These are phyloP conservation scores for Vishniacozyma victoriae DNA, from an alignment of 768 basidiomycete species.

Conservation along the genomic window DNA sequence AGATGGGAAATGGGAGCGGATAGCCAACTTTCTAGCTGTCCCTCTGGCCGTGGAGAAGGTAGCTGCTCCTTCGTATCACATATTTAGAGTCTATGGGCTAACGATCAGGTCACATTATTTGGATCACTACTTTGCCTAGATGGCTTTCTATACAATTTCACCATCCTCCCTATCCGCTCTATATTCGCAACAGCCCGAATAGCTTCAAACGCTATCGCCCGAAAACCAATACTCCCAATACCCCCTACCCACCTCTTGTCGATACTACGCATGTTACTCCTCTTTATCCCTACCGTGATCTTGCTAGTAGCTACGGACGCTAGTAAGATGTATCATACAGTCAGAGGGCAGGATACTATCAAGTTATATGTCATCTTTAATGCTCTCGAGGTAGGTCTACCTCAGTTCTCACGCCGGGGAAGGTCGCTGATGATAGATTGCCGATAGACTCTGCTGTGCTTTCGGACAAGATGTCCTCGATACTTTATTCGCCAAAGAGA, in stretches of 20 bases:
- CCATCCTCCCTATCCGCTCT: constrained; percentile 82
- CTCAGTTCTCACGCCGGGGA: too few species aligned
- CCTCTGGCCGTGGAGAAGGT: constrained; percentile 93
- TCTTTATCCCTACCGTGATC: constrained; percentile 66
- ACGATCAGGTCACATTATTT: constrained; percentile 62
- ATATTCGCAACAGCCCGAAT: constrained; percentile 32
- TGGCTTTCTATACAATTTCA: constrained; percentile 96
- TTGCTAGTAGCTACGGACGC: constrained; percentile 82
- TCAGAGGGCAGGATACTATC: constrained; percentile 96
- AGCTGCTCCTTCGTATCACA: too few species aligned
- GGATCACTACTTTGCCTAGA: constrained; percentile 91
- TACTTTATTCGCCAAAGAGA: constrained; percentile 89
- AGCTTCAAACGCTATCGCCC: constrained; percentile 44
- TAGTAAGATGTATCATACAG: constrained; percentile 95
- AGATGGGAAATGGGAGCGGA: constrained; percentile 59
- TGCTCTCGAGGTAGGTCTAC: constrained; percentile 76
- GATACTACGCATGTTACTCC: constrained; percentile 70
- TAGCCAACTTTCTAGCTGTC: constrained; percentile 89
- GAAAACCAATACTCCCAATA: constrained; percentile 54
- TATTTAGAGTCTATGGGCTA: background rate
- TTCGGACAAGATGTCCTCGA: constrained; percentile 97
- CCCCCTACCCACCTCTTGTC: constrained; percentile 66
- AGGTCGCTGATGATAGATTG: constrained; percentile 60
- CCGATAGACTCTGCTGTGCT: constrained; percentile 85
- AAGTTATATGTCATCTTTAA: constrained; percentile 99